Evolutionary conservation across 2,329 filamentous ascomycete genomes (phyloP).

Genomic region (Colletotrichum shisoi): DNA sequence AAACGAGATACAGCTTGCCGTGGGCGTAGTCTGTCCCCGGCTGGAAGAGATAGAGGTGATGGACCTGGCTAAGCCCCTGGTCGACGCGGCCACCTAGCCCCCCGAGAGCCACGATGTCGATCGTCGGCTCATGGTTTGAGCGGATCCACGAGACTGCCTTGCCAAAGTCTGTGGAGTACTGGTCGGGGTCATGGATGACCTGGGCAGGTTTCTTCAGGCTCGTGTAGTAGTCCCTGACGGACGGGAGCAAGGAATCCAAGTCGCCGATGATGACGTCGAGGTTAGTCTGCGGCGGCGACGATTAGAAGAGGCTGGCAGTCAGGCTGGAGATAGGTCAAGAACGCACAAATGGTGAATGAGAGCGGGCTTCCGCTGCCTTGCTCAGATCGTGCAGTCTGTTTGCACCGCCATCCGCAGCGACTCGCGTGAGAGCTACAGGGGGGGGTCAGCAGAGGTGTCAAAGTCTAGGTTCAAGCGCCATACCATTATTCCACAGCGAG

Average conservation of each 20-base stretch:
- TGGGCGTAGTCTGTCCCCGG: constrained; percentile 56
- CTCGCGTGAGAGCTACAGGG: constrained; percentile 66
- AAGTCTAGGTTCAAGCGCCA: constrained; percentile 23
- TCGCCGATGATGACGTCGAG: constrained; percentile 85
- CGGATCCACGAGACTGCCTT: constrained; percentile 76
- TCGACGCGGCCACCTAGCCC: constrained; percentile 91
- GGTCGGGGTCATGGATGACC: constrained; percentile 76
- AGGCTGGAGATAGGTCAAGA: not conserved
- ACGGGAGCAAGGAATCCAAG: constrained; percentile 78
- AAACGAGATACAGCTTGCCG: constrained; percentile 78
- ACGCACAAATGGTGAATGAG: constrained; percentile 24
- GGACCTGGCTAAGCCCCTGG: constrained; percentile 87
- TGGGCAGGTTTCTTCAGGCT: constrained; percentile 58
- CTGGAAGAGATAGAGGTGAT: constrained; percentile 78
- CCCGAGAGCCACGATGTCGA: constrained; percentile 81
- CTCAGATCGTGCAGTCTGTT: constrained; percentile 70
- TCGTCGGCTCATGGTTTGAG: constrained; percentile 44
- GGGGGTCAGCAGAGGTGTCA: constrained; percentile 40
- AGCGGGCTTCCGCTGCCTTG: constrained; percentile 6
- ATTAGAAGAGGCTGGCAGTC: not conserved
- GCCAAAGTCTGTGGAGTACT: constrained; percentile 89
- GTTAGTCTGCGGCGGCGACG: constrained; percentile 54
- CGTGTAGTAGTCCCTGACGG: constrained; percentile 72
- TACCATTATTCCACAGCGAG: constrained; percentile 60
- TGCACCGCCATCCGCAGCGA: constrained; percentile 92